Base-by-base conservation (phyloP, 768 basidiomycete species). In the Cyathus striatus region DNA sequence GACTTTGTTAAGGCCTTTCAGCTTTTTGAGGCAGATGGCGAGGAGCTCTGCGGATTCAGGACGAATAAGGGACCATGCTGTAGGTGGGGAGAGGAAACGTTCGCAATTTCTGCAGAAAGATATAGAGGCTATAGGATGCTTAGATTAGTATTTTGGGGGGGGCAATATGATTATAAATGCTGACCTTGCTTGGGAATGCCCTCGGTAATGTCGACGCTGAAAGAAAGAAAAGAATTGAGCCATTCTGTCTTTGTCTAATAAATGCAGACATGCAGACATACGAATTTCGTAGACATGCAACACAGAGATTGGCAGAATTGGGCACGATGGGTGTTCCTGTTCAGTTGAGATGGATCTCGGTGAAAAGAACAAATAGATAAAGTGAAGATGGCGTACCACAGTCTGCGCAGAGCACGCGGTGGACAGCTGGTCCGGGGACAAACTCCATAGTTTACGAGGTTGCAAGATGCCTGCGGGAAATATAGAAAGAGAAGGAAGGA, bases 51-150 rank as follows among this genome's bases (percentile, higher is more conserved):
- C 69, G 0, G 91, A 95, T 69, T 99, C 96, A 0, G 88, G 90
- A 44, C 79, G 79, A 18, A 87, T 90, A 38, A 83, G 74, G 3
- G 81, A 76, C 96, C 96, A 99, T 48, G 86, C 69, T 33, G 76
- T 65, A 0, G 96, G 95, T 5, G 96, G 96, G 0, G 91, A 85
- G 18, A 96, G 73, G 62, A 95, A 99, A 23, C 96, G 84, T 59
- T 97, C 92, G 62, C 96, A 99, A 52, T 97, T 95, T 44, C 92
- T 70, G 67, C 96, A 98, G 60, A 86, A 97, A 23, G 90, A 88
- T 42, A 98, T 75, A 4, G 91, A 84, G 1, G 94, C 88, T 86
- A 48, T 16, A 32, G 4, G 30, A 32, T 3, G 17, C 13, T 32
- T 32, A 32, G 30, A 3, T 32, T 32, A 13, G 13, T 5, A n/a